Evolutionary conservation across 1,284 basidiomycete genomes (phyloP).

Genomic region (Trichosporon faecale): DNA sequence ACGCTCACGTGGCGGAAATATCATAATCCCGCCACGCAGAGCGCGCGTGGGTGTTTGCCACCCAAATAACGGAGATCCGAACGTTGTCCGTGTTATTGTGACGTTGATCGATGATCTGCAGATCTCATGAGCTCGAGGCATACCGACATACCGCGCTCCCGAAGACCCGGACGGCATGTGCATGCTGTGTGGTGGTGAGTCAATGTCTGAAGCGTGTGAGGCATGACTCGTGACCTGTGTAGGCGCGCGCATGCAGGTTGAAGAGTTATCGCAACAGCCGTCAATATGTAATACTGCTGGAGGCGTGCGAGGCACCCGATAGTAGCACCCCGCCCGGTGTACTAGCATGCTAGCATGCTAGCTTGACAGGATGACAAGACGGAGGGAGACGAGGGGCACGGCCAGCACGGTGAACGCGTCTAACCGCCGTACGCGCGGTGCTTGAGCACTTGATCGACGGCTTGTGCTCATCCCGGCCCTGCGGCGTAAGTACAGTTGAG

Average conservation of each 20-base stretch:
- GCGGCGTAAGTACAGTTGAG: background rate
- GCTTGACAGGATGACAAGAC: too few species aligned
- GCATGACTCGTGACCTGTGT: background rate
- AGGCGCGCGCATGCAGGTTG: too few species aligned
- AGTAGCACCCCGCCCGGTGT: too few species aligned
- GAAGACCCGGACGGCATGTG: background rate
- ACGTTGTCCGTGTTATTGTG: background rate
- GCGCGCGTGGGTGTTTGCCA: background rate
- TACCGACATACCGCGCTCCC: background rate
- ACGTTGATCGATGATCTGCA: background rate
- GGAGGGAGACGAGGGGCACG: too few species aligned
- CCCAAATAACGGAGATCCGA: background rate
- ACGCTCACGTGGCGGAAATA: constrained; percentile 5
- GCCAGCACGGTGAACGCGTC: too few species aligned
- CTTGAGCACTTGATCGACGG: background rate
- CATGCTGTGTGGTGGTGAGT: background rate
- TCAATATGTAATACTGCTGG: too few species aligned
- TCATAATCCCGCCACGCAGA: constrained; percentile 3
- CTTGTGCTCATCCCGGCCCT: background rate
- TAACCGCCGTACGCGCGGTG: background rate
- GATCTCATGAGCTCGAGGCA: background rate
- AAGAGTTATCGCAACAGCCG: background rate
- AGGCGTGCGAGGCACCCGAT: too few species aligned
- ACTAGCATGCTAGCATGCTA: too few species aligned
- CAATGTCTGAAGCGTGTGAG: background rate